Conservation (phyloP, 169 alveolate genomes). For the Hammondia hammondi region DNA sequence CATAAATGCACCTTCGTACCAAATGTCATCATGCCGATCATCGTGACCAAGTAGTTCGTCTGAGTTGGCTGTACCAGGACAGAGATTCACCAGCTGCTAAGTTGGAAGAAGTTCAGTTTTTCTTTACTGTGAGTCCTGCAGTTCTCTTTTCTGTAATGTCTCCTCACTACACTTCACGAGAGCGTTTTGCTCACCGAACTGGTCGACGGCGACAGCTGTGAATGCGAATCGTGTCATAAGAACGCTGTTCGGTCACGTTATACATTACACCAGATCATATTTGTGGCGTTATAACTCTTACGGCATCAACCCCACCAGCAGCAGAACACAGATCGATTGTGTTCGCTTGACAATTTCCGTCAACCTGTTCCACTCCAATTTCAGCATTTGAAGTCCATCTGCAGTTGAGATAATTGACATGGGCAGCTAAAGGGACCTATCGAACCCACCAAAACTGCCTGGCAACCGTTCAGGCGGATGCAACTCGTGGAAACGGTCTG, state of each 20-base stretch:
- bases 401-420: background rate
- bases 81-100: background rate
- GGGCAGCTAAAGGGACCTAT: background rate
- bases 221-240: constrained; percentile 66
- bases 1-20: constrained; percentile 32
- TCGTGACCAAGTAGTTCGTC: constrained; percentile 42
- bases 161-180: background rate
- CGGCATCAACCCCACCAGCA: constrained; percentile 13
- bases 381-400: background rate
- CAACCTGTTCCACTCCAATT: constrained; percentile 9
- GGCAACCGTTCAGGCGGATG: background rate
- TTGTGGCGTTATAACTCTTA: background rate
- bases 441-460: background rate
- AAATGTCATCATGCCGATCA: constrained; percentile 49
- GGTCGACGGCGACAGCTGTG: constrained; percentile 53
- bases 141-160: background rate
- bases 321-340: background rate
- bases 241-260: background rate
- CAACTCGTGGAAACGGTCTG: constrained; percentile 41
- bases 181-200: constrained; percentile 22
- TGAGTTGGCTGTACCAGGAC: constrained; percentile 59
- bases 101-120: background rate
- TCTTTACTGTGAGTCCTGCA: constrained; percentile 60
- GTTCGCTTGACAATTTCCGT: background rate
- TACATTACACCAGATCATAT: no score